Evolutionary conservation across 768 basidiomycete genomes (phyloP), one percentile per base, ranked within the genome.

Genomic region (Leccinum subgranulosum): DNA sequence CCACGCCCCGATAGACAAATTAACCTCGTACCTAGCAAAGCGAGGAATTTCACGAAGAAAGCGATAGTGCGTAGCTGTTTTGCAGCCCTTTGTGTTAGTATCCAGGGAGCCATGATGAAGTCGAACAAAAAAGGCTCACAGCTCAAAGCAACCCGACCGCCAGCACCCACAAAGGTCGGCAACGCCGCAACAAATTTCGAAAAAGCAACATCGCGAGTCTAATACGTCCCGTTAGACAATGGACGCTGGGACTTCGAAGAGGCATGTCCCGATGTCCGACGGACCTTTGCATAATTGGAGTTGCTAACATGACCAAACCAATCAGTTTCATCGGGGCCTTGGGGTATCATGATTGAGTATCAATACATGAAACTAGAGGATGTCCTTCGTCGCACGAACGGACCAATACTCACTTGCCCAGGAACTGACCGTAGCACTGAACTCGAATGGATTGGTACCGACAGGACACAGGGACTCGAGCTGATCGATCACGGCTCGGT

Each of bases 281-380:
- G 19, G 36, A 56, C 62, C 53, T 57, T 64, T 1, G 62, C 63
- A 21, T 64, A 63, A 19, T 52, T 54, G 29, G 60, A 58, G 10
- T 63, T 63, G 41, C 29, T 64, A 1, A 64, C 55, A 28, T 64
- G 63, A 23, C 58, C 63, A 12, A 64, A 50, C 58, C 55, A 64
- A n/a, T 64, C 63, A 0, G 53, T 60, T 52, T 64, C 63, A 14
- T 64, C 63, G 12, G 56, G 62, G 55, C 62, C 63, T 64, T 55
- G 19, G 19, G 29, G 45, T 2, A 41, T 4, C 6, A 23, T 1
- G 23, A 31, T 34, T 55, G 6, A 60, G 62, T 49, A n/a, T 49
- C 19, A 36, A 1, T 6, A 54, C 27, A 34, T 23, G 19, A 14
- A 50, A 57, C 43, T n/a, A 9, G 6, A 10, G 7, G 36, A 15